These are phyloP conservation scores for Cardiospermum halicacabum DNA, from an alignment of 345 rosid genomes.

Conservation along the genomic window DNA sequence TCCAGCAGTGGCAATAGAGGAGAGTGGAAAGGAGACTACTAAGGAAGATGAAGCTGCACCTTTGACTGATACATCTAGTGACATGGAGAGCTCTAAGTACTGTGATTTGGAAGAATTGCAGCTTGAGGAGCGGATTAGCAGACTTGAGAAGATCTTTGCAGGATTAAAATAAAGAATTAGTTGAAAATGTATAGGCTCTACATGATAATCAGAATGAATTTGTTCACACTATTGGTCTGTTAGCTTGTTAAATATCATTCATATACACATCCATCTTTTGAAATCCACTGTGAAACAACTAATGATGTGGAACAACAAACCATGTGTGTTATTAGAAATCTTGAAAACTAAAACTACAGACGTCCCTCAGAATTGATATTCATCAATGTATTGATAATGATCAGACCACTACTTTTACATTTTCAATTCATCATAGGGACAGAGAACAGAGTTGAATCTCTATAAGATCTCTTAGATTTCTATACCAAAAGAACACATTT, in stretches of 20 bases:
- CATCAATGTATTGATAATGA: constrained; percentile 5
- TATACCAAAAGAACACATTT: too few species aligned
- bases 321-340: too few species aligned
- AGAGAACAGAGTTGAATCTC: too few species aligned
- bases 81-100: not conserved
- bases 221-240: too few species aligned
- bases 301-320: too few species aligned
- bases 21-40: not conserved
- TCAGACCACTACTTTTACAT: constrained; percentile 16
- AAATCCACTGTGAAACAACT: too few species aligned
- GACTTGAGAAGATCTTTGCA: not conserved
- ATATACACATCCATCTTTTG: too few species aligned
- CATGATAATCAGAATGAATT: not conserved
- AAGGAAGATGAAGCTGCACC: not conserved
- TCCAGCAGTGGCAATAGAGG: not conserved
- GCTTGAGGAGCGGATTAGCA: not conserved
- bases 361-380: constrained; percentile 10
- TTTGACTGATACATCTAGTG: not conserved
- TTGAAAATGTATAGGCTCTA: not conserved
- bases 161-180: not conserved
- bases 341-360: too few species aligned
- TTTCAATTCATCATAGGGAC: not conserved
- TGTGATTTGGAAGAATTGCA: not conserved
- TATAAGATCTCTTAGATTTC: too few species aligned
- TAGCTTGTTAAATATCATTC: too few species aligned